Evolutionary conservation across 2,329 filamentous ascomycete genomes (phyloP).

Genomic region (Microcyclosporella mali): DNA sequence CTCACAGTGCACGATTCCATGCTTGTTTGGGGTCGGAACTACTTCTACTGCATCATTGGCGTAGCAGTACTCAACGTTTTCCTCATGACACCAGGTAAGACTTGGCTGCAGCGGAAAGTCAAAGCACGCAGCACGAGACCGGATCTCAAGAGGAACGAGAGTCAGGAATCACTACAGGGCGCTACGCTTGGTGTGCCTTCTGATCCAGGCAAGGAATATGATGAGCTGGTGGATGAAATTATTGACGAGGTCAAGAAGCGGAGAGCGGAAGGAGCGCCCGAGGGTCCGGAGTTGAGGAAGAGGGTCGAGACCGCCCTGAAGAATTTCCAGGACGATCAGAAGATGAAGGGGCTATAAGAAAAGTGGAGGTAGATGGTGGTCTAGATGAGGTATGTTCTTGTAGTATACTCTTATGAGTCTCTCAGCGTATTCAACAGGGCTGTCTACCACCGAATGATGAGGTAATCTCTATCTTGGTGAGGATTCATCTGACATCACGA

Average conservation of each 20-base stretch:
- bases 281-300: slow-evolving; percentile 47
- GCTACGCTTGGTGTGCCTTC: slow-evolving; percentile 69
- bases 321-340: slow-evolving; percentile 9
- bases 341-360: slow-evolving; percentile 9
- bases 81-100: slow-evolving; percentile 74
- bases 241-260: slow-evolving; percentile 63
- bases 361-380: not conserved
- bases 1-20: slow-evolving; percentile 66
- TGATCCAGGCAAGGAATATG: slow-evolving; percentile 68
- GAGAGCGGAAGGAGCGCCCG: slow-evolving; percentile 38
- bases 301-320: slow-evolving; percentile 44
- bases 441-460: too few species aligned
- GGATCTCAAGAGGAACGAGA: slow-evolving; percentile 23
- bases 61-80: slow-evolving; percentile 61
- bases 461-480: too few species aligned
- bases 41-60: slow-evolving; percentile 76
- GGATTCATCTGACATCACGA: too few species aligned
- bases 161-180: slow-evolving; percentile 34
- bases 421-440: too few species aligned
- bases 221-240: slow-evolving; percentile 71
- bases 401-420: too few species aligned
- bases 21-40: slow-evolving; percentile 73
- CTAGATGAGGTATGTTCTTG: too few species aligned
- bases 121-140: slow-evolving; percentile 31
- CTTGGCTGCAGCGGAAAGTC: slow-evolving; percentile 35